Percentiles rank a stretch among this genome's conserved stretches.
These are phyloP conservation scores for Styphnolobium japonicum DNA, from an alignment of 306 rosid genomes.

Conservation along the genomic window DNA sequence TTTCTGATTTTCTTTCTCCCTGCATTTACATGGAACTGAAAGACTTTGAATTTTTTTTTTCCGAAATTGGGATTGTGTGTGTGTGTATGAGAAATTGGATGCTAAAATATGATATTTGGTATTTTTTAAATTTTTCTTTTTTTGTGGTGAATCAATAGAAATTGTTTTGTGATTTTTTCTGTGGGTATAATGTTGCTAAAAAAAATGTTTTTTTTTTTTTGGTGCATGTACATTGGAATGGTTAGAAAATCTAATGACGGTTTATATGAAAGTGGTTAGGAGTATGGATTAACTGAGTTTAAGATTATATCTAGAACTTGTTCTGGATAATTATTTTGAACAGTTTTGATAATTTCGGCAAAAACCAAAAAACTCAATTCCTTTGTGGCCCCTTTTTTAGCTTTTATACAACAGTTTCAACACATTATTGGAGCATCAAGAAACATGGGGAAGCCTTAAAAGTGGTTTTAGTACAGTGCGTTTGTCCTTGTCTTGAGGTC, in stretches of 20 bases:
- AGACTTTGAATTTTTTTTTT: not conserved
- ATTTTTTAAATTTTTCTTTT: not conserved
- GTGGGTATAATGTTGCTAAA: not conserved
- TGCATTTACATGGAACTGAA: not conserved
- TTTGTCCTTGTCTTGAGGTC: not conserved
- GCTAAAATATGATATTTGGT: not conserved
- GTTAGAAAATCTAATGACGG: not conserved
- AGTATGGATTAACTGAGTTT: not conserved
- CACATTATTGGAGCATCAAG: slow-evolving; percentile 15
- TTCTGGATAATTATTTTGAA: not conserved
- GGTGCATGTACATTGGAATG: not conserved
- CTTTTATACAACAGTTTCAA: not conserved
- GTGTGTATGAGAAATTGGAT: not conserved
- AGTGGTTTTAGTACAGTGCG: slow-evolving; percentile 1
- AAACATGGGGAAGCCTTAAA: slow-evolving; percentile 12
- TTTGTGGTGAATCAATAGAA: slow-evolving; percentile 16
- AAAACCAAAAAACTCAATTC: not conserved
- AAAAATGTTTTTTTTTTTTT: no score
- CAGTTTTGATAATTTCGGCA: not conserved
- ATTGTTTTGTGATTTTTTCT: not conserved
- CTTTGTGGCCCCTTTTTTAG: not conserved
- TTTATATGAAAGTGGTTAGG: not conserved
- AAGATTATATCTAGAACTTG: not conserved
- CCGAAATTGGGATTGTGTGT: not conserved
- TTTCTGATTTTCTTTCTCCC: not conserved